Evolutionary conservation across 305 asterid genomes (phyloP).

Genomic region (Fraxinus latifolia): DNA sequence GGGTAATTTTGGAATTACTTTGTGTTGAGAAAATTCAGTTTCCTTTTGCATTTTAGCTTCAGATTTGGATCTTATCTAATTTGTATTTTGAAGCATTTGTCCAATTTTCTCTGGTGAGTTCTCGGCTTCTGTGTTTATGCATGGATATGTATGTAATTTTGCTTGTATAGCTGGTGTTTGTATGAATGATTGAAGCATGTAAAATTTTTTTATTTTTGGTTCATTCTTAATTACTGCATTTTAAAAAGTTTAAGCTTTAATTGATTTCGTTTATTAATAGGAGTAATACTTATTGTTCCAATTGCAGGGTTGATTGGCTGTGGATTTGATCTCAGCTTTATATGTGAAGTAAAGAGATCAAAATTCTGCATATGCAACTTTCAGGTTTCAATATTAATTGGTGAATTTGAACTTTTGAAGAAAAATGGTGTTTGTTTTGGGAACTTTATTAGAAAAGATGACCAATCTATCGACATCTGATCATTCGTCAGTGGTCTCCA

Average conservation of each 20-base stretch:
- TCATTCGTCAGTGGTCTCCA: constrained; percentile 62
- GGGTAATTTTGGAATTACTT: not conserved
- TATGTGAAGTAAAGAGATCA: not conserved
- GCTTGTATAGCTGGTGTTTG: not conserved
- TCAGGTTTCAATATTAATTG: not conserved
- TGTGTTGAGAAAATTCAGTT: not conserved
- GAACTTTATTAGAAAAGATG: constrained; percentile 27
- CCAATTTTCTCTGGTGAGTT: not conserved
- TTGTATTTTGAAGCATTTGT: not conserved
- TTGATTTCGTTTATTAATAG: not conserved
- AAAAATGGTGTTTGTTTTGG: constrained; percentile 39
- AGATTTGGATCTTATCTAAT: not conserved
- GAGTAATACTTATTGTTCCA: not conserved
- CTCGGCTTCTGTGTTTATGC: not conserved
- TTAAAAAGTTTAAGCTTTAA: not conserved
- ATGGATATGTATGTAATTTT: not conserved
- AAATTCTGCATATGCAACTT: not conserved
- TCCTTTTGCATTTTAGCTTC: not conserved
- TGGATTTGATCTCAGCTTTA: not conserved
- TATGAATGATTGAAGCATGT: not conserved
- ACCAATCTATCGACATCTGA: constrained; percentile 51
- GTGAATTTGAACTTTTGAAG: not conserved
- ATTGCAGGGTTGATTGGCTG: not conserved
- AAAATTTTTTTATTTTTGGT: not conserved
- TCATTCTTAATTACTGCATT: not conserved